Conservation (phyloP, 2,329 filamentous ascomycete species). For the Monosporascus sp. region DNA sequence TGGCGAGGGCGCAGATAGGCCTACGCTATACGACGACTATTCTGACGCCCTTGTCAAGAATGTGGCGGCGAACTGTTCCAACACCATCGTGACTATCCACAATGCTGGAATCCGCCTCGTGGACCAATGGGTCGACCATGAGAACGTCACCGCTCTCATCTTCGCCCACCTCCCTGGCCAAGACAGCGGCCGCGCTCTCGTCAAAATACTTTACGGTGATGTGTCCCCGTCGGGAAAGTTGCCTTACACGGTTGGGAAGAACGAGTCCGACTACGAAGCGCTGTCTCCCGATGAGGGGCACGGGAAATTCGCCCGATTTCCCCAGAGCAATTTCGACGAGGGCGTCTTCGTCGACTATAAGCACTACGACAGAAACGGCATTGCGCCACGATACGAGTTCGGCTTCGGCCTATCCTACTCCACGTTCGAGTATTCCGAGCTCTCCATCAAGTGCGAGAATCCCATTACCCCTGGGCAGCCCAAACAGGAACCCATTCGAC, state of each 20-base stretch:
- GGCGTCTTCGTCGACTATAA: conserved; percentile 61
- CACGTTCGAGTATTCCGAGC: conserved; percentile 52
- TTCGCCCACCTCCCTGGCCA: conserved; percentile 62
- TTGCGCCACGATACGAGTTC: conserved; percentile 58
- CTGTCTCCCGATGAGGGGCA: conserved; percentile 43
- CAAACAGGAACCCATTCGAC: conserved; percentile 30
- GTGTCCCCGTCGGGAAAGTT: conserved; percentile 49
- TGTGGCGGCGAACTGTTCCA: conserved; percentile 54
- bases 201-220: conserved; percentile 54
- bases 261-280: conserved; percentile 43
- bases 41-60: conserved; percentile 54
- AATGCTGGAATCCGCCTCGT: conserved; percentile 57
- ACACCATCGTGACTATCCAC: conserved; percentile 60
- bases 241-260: conserved; percentile 55
- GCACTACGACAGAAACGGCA: conserved; percentile 52
- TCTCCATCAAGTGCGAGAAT: conserved; percentile 15
- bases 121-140: conserved; percentile 60
- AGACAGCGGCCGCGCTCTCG: conserved; percentile 53
- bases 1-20: conserved; percentile 68
- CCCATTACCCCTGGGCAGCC: conserved; percentile 15
- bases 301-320: conserved; percentile 13
- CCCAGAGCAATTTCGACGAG: conserved; percentile 43
- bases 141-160: conserved; percentile 58
- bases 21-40: conserved; percentile 62
- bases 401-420: conserved; percentile 65